A percentile compares a stretch with the other conserved stretches of the same genome.
These are phyloP conservation scores for Pyrrhoderma lamaoense DNA, from an alignment of 1,284 basidiomycete species.

Conservation along the genomic window DNA sequence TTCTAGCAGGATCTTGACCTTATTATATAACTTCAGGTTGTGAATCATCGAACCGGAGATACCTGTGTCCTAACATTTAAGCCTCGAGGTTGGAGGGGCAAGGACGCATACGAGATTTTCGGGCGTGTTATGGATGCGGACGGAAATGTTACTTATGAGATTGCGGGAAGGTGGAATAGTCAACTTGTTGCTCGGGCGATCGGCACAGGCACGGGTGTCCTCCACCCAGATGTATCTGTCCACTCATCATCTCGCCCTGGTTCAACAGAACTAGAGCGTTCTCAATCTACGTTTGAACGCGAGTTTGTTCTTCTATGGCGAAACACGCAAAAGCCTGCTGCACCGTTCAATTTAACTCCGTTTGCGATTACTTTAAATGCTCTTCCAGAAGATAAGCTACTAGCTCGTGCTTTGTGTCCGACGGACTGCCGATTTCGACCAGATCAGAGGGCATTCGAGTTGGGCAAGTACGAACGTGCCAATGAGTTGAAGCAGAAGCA, in stretches of 20 bases:
- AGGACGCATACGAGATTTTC: conserved; percentile 87
- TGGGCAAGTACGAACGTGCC: conserved; percentile 85
- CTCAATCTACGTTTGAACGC: conserved; percentile 37
- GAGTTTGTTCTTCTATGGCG: conserved; percentile 87
- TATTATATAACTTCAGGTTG: conserved; percentile 44
- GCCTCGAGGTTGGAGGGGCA: conserved; percentile 90
- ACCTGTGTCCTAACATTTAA: conserved; percentile 90
- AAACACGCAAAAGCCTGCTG: conserved; percentile 79
- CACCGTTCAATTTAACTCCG: conserved; percentile 93
- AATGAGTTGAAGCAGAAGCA: conserved; percentile 83
- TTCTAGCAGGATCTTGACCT: background rate
- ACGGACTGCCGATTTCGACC: conserved; percentile 94
- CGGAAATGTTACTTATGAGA: conserved; percentile 75
- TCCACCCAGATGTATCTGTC: conserved; percentile 70
- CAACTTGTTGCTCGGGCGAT: conserved; percentile 85
- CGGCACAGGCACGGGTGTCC: conserved; percentile 53
- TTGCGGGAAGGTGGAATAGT: conserved; percentile 93
- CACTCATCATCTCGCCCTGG: conserved; percentile 28
- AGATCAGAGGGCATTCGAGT: conserved; percentile 93
- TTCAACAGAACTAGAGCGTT: too few species aligned
- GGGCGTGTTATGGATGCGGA: conserved; percentile 70
- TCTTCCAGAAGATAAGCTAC: conserved; percentile 51
- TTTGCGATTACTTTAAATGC: conserved; percentile 91
- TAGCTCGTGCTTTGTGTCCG: conserved; percentile 73
- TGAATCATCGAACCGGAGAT: conserved; percentile 92